phyloP scores from a whole-genome alignment of 139 green algal genomes.

The Chara braunii region DNA sequence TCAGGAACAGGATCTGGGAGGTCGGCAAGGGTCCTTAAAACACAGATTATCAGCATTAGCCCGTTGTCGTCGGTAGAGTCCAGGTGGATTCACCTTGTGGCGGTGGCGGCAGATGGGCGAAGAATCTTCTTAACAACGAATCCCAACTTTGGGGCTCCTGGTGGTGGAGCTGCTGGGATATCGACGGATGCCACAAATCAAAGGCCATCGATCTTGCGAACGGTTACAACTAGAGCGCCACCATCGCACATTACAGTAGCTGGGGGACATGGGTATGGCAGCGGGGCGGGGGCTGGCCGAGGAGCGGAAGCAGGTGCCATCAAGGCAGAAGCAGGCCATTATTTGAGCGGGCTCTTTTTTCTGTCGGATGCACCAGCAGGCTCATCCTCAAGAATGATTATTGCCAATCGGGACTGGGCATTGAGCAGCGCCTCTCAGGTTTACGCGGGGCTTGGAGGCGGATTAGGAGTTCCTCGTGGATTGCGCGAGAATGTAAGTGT shows the following conservation, averaged over 20 bases:
- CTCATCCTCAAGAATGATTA: background rate
- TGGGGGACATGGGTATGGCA: too few species aligned
- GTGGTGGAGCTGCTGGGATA: too few species aligned
- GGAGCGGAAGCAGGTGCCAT: background rate
- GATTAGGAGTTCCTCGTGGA: too few species aligned
- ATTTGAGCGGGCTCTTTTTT: constrained; percentile 15
- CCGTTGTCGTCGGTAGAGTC: constrained; percentile 59
- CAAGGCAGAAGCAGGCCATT: constrained; percentile 18
- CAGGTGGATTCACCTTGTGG: constrained; percentile 67
- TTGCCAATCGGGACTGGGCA: background rate
- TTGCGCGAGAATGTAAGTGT: constrained; percentile 9
- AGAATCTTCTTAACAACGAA: constrained; percentile 75
- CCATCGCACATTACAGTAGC: too few species aligned
- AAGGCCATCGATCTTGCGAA: background rate
- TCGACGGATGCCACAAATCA: too few species aligned
- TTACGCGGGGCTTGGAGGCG: too few species aligned
- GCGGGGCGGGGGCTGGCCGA: too few species aligned
- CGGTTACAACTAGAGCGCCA: background rate
- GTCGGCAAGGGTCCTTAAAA: constrained; percentile 44
- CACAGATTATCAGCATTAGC: constrained; percentile 60
- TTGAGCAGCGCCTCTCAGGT: too few species aligned
- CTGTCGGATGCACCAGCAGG: constrained; percentile 19
- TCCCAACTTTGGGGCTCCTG: too few species aligned
- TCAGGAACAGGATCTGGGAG: constrained; percentile 20
- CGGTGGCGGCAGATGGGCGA: constrained; percentile 71